phyloP scores from a whole-genome alignment of 371 early-diverging fungal species.

The Mortierella sp. region DNA sequence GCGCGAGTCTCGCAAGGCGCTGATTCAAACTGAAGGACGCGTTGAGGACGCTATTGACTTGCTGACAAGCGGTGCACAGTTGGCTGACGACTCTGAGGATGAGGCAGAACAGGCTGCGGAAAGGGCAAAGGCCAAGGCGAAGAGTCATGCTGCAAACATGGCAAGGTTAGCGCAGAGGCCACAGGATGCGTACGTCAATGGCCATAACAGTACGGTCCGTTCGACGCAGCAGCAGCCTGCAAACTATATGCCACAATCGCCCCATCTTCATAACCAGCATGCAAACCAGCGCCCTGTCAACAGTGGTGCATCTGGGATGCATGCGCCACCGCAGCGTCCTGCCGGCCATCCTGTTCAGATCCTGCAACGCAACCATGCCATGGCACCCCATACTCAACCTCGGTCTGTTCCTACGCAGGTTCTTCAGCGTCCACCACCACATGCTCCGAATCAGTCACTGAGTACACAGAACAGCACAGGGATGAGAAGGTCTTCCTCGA shows the following conservation, averaged over 20 bases:
- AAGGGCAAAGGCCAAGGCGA: conserved; percentile 32
- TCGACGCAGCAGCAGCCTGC: conserved; percentile 4
- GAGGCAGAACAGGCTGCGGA: conserved; percentile 45
- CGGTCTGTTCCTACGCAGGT: conserved; percentile 51
- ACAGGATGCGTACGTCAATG: conserved; percentile 23
- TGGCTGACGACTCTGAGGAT: conserved; percentile 53
- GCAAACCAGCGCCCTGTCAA: conserved; percentile 8
- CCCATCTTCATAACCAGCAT: conserved; percentile 4
- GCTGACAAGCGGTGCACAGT: conserved; percentile 46
- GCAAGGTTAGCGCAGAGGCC: conserved; percentile 1
- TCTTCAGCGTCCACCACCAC: conserved; percentile 42
- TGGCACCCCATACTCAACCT: conserved; percentile 40
- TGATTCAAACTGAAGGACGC: conserved; percentile 49
- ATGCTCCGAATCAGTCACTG: conserved; percentile 12
- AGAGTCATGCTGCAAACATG: neutral
- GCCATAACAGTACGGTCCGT: conserved; percentile 15
- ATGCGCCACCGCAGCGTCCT: conserved; percentile 18
- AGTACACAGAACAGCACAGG: conserved; percentile 8
- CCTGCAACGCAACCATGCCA: conserved; percentile 40
- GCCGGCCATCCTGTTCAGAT: conserved; percentile 48
- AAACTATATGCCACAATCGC: neutral
- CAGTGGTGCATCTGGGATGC: conserved; percentile 12
- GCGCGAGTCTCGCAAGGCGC: conserved; percentile 43
- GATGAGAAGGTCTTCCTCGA: conserved; percentile 25
- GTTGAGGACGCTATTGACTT: conserved; percentile 56